These are phyloP conservation scores for Wakefieldia striispora DNA, from an alignment of 768 basidiomycete species.

Conservation along the genomic window DNA sequence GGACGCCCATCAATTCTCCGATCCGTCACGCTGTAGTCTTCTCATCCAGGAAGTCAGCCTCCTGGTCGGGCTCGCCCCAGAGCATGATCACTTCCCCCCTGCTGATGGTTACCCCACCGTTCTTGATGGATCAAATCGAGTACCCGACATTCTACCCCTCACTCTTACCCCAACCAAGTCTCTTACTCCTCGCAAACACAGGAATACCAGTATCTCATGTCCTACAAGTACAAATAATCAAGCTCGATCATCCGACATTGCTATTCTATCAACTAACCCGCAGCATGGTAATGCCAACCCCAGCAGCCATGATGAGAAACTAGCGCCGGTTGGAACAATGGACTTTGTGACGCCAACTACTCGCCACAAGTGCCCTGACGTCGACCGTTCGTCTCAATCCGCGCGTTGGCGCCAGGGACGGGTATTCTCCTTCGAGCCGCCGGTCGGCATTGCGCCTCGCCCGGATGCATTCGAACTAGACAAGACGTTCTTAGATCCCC, in stretches of 20 bases:
- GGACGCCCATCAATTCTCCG: conserved; percentile 1
- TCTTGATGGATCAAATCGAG: background rate
- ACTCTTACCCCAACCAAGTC: conserved; percentile 19
- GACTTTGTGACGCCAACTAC: conserved; percentile 1
- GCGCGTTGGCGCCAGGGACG: conserved; percentile 26
- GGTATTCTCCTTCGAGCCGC: conserved; percentile 19
- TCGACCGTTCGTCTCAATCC: conserved; percentile 5
- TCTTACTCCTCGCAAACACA: conserved; percentile 11
- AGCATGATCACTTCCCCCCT: conserved; percentile 10
- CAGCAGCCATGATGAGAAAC: background rate
- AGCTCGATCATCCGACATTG: background rate
- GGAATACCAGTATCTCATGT: background rate
- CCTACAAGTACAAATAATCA: background rate
- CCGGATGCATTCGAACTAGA: conserved; percentile 4
- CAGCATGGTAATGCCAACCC: background rate
- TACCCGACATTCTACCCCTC: conserved; percentile 18
- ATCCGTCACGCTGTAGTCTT: conserved; percentile 24
- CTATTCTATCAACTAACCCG: background rate
- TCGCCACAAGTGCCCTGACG: conserved; percentile 7
- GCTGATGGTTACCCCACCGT: conserved; percentile 1
- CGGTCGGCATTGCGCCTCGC: background rate
- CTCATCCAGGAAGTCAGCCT: conserved; percentile 33
- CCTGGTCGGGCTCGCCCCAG: conserved; percentile 29
- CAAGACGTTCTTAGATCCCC: conserved; percentile 15
- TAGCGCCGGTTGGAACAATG: background rate